Evolutionary conservation across 1,139 yeast genomes (phyloP).

Genomic region (Candida sp.): DNA sequence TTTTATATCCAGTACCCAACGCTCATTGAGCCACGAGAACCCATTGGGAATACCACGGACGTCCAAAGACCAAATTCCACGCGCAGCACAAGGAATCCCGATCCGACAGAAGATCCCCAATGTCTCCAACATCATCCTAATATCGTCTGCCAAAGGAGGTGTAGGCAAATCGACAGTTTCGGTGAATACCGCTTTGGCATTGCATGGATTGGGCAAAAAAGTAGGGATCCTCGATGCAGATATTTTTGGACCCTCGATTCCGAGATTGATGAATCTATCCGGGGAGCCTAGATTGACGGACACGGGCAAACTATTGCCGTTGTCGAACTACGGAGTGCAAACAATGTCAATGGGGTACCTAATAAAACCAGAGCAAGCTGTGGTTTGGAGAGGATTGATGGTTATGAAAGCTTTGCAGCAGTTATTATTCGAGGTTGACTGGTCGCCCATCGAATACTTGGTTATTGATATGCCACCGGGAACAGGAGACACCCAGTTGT

Average conservation of each 20-base stretch:
- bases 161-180: constrained; percentile 66
- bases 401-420: constrained; percentile 90
- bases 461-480: constrained; percentile 93
- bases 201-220: constrained; percentile 56
- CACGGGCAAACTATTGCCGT: constrained; percentile 64
- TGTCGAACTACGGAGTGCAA: constrained; percentile 77
- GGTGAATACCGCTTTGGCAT: constrained; percentile 69
- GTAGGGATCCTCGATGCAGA: constrained; percentile 84
- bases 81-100: constrained; percentile 56
- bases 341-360: constrained; percentile 93
- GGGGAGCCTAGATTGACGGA: constrained; percentile 68
- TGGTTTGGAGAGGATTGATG: constrained; percentile 89
- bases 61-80: constrained; percentile 27
- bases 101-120: constrained; percentile 59
- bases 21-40: constrained; percentile 26
- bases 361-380: constrained; percentile 68
- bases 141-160: constrained; percentile 84
- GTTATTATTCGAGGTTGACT: constrained; percentile 76
- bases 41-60: constrained; percentile 58
- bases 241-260: constrained; percentile 84
- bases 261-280: constrained; percentile 63
- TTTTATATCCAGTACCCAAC: constrained; percentile 3
- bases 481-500: constrained; percentile 87
- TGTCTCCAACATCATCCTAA: constrained; percentile 65
- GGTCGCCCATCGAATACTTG: constrained; percentile 74